These are phyloP conservation scores for Nyssa sinensis DNA, from an alignment of 148 eudicot species.

Conservation along the genomic window DNA sequence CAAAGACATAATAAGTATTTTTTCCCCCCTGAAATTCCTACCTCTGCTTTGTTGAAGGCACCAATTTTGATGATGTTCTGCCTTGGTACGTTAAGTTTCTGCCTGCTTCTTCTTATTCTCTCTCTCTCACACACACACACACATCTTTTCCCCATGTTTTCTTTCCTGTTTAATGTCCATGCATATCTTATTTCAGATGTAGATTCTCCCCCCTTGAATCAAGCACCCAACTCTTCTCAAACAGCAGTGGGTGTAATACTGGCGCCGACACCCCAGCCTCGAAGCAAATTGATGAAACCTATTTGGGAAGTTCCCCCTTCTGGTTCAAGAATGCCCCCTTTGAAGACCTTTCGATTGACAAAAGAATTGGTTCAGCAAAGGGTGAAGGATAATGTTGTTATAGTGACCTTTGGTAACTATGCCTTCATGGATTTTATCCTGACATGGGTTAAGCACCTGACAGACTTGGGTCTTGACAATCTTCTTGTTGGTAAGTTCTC, in stretches of 20 bases:
- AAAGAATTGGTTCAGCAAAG: slow-evolving; percentile 79
- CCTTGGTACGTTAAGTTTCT: neutral
- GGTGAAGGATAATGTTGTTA: slow-evolving; percentile 67
- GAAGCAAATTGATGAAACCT: slow-evolving; percentile 28
- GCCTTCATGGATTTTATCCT: slow-evolving; percentile 97
- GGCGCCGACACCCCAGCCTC: slow-evolving; percentile 20
- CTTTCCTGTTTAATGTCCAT: neutral
- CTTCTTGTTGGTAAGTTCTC: slow-evolving; percentile 76
- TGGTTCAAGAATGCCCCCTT: slow-evolving; percentile 63
- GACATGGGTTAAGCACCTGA: slow-evolving; percentile 92
- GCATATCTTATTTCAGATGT: slow-evolving; percentile 30
- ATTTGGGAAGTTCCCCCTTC: slow-evolving; percentile 63
- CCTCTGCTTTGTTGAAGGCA: neutral
- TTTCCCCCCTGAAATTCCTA: neutral
- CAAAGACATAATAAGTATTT: neutral
- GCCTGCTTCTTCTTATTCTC: neutral
- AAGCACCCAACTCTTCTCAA: slow-evolving; percentile 37
- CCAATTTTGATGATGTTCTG: neutral
- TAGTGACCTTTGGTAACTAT: slow-evolving; percentile 92
- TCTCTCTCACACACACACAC: too few species aligned
- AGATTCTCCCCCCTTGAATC: slow-evolving; percentile 21
- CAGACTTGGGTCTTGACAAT: slow-evolving; percentile 77
- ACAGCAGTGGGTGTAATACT: slow-evolving; percentile 10
- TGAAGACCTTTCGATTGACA: slow-evolving; percentile 62
- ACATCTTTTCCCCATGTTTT: too few species aligned